These are phyloP conservation scores for Fusarium verticillioides DNA, from an alignment of 2,329 filamentous ascomycete genomes.

Conservation along the genomic window DNA sequence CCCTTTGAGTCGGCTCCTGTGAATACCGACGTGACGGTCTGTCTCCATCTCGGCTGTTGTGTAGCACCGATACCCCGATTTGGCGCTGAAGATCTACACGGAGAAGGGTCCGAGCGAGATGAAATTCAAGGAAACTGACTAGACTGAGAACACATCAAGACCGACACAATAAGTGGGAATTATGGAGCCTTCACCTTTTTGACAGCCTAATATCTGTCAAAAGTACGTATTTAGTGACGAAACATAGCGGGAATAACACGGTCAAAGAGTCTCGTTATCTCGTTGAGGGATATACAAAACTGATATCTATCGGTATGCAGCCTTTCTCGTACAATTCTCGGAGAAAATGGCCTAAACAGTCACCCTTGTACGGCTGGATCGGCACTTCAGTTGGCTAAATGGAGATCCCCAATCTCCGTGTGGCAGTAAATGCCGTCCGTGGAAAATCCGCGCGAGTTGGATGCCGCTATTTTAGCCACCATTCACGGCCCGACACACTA, in stretches of 20 bases:
- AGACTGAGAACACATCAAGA: not conserved
- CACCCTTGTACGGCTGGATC: not conserved
- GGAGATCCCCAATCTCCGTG: not conserved
- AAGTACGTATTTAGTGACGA: not conserved
- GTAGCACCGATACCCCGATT: not conserved
- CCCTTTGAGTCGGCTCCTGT: not conserved
- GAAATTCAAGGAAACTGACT: not conserved
- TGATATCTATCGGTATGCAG: not conserved
- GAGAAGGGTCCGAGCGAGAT: not conserved
- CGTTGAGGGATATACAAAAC: not conserved
- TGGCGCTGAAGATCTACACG: not conserved
- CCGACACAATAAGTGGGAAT: not conserved
- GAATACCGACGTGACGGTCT: not conserved
- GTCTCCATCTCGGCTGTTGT: not conserved
- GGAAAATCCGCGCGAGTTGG: not conserved
- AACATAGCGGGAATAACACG: not conserved
- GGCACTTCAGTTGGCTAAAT: not conserved
- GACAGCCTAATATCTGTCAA: rapidly evolving
- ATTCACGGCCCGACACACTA: not conserved
- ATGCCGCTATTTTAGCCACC: not conserved
- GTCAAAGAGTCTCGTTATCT: rapidly evolving
- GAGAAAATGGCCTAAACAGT: not conserved
- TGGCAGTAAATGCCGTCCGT: not conserved
- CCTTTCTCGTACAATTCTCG: not conserved
- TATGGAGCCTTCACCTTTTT: not conserved